phyloP scores from a whole-genome alignment of 108 stramenopile genomes.

The Aurantiochytrium sp. region DNA sequence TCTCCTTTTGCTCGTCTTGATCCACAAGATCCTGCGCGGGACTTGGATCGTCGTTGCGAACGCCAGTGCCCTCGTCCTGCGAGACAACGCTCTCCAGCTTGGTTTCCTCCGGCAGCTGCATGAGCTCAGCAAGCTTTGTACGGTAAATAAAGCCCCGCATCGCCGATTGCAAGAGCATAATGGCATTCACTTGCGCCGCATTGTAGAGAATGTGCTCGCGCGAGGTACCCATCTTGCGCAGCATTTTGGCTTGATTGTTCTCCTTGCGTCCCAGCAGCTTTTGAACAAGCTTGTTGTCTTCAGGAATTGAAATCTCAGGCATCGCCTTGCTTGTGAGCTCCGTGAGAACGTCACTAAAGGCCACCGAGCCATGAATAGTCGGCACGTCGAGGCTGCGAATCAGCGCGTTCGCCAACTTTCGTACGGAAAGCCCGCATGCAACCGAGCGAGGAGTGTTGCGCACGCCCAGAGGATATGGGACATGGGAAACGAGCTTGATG shows the following conservation, averaged over 20 bases:
- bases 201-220: not conserved
- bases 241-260: not conserved
- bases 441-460: not conserved
- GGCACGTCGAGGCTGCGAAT: constrained; percentile 5
- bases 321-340: not conserved
- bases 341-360: constrained; percentile 4
- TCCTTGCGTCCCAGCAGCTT: not conserved
- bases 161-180: not conserved
- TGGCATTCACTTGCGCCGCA: not conserved
- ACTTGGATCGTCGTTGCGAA: no score
- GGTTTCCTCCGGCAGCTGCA: not conserved
- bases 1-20: no score
- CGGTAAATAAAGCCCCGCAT: constrained; percentile 6
- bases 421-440: not conserved
- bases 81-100: no score
- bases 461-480: not conserved
- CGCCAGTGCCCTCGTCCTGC: no score
- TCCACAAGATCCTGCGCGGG: no score
- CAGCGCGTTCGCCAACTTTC: not conserved
- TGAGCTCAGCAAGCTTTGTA: not conserved
- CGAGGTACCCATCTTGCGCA: not conserved
- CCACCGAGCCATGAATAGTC: not conserved
- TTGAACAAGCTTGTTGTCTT: not conserved
- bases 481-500: not conserved
- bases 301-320: not conserved